Evolutionary conservation across 352 stramenopile genomes (phyloP), one percentile per base, ranked within the genome.

Genomic region (Nothophytophthora sp.): DNA sequence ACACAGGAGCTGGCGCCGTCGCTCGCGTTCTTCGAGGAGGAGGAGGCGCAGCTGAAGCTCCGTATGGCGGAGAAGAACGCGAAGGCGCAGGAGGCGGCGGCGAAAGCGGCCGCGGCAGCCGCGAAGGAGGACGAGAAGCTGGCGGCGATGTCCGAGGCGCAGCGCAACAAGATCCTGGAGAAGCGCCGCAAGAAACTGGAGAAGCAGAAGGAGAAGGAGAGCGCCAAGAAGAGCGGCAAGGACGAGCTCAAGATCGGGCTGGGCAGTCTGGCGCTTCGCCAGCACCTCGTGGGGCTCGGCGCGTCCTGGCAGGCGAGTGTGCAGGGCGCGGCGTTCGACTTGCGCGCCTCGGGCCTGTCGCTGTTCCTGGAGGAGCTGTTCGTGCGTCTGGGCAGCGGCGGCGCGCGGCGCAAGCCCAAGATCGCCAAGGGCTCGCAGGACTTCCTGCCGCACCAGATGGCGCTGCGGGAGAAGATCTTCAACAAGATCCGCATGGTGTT

Each of bases 401-500:
- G 85, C 15, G 55, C 75, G 50, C 81, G 83, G n/a, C 81, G 85
- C 41, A 90, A 92, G 53, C 85, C 85, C 20, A 95, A 95, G 67
- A 88, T 95, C 38, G 85, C 82, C 33, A 93, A 93, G 59, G 97
- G 97, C 8, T 96, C 96, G 24, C 86, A 98, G 49, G 97, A 99
- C 63, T 99, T 98, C 60, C 58, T 96, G 30, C 95, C 95, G 16
- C 79, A 96, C 32, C 96, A 99, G 64, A 99, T 99, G 97, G 71
- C 82, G 48, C 87, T 99, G 51, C 90, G 97, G 22, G 92, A 99
- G 63, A 81, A 97, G 58, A 97, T 97, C 25, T 99, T 99, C 69
- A 86, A 95, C 62, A 97, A 95, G 55, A 99, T 99, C 67, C 91
- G 95, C 39, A 88, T 88, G 56, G 97, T 99, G 1, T 99, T 99